Percentiles rank a stretch among this genome's conserved stretches.
These are phyloP conservation scores for Gamsiella multidivaricata DNA, from an alignment of 192 early-diverging fungal genomes.

Conservation along the genomic window DNA sequence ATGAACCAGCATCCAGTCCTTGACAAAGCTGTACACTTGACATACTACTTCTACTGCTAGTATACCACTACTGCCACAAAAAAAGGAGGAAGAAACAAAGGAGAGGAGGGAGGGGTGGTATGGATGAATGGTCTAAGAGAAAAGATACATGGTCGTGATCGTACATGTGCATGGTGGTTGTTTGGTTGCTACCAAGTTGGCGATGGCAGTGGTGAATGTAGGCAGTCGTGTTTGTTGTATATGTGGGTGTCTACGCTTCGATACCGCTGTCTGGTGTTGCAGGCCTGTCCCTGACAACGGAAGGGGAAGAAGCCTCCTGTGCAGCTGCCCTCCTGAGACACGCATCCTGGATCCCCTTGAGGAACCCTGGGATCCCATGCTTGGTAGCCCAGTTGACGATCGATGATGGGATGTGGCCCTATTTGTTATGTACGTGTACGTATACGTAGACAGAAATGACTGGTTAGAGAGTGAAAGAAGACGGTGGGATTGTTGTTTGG, in stretches of 20 bases:
- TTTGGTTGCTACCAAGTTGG: too few relatives aligned
- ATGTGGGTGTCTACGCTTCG: slow-evolving; percentile 21
- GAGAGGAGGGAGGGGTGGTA: background rate
- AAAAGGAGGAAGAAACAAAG: background rate
- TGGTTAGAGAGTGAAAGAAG: too few relatives aligned
- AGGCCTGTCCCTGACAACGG: slow-evolving; percentile 18
- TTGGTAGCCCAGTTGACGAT: slow-evolving; percentile 60
- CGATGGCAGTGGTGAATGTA: too few relatives aligned
- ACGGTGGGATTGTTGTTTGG: background rate
- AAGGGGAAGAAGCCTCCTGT: slow-evolving; percentile 2
- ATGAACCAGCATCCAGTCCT: slow-evolving; percentile 18
- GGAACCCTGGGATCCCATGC: slow-evolving; percentile 52
- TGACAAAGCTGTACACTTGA: background rate
- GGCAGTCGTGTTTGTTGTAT: background rate
- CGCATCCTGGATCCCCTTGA: slow-evolving; percentile 48
- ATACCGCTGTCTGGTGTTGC: slow-evolving; percentile 53
- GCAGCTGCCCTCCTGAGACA: slow-evolving; percentile 45
- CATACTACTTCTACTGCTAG: too few relatives aligned
- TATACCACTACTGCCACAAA: too few relatives aligned
- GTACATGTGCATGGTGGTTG: background rate
- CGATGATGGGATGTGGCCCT: slow-evolving; percentile 55
- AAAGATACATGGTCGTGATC: background rate
- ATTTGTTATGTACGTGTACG: too few relatives aligned
- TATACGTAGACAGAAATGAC: too few relatives aligned
- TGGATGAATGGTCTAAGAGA: background rate